Evolutionary conservation across 1,284 basidiomycete species (phyloP).

Genomic region (Ceratobasidium sp.): DNA sequence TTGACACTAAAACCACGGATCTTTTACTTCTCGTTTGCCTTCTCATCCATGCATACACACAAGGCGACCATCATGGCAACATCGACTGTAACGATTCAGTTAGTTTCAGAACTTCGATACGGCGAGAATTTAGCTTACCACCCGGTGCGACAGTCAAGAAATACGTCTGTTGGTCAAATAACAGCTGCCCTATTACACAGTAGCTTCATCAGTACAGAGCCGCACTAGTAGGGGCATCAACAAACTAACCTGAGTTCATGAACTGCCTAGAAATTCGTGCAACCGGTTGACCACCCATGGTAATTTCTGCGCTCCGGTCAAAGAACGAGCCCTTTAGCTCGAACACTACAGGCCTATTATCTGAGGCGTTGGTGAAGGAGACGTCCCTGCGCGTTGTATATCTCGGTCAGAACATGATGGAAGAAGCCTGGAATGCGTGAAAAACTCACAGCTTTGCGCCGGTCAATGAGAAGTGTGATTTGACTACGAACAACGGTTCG

Average conservation of each 20-base stretch:
- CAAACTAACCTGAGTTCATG: slow-evolving; percentile 30
- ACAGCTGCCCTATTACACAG: neutral
- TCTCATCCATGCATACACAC: slow-evolving; percentile 40
- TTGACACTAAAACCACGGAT: neutral
- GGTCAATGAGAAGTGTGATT: slow-evolving; percentile 36
- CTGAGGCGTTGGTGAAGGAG: slow-evolving; percentile 20
- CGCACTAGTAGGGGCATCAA: too few species aligned
- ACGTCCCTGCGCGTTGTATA: slow-evolving; percentile 32
- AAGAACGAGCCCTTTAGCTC: slow-evolving; percentile 35
- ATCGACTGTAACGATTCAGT: slow-evolving; percentile 7
- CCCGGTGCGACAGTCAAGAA: slow-evolving; percentile 34
- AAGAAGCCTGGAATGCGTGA: too few species aligned
- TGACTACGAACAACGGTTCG: slow-evolving; percentile 27
- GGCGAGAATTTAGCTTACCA: neutral
- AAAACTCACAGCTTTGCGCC: slow-evolving; percentile 27
- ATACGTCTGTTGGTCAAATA: slow-evolving; percentile 40
- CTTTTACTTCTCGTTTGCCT: slow-evolving; percentile 27
- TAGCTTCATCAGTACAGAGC: neutral
- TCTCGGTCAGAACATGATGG: too few species aligned
- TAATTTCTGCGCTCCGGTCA: slow-evolving; percentile 34
- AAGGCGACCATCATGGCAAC: slow-evolving; percentile 39
- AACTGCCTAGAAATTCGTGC: slow-evolving; percentile 38
- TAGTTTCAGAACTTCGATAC: neutral
- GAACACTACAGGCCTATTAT: slow-evolving; percentile 1
- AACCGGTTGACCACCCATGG: slow-evolving; percentile 30